Conservation (phyloP, 495 filamentous ascomycete genomes). For the Neurospora sp. region DNA sequence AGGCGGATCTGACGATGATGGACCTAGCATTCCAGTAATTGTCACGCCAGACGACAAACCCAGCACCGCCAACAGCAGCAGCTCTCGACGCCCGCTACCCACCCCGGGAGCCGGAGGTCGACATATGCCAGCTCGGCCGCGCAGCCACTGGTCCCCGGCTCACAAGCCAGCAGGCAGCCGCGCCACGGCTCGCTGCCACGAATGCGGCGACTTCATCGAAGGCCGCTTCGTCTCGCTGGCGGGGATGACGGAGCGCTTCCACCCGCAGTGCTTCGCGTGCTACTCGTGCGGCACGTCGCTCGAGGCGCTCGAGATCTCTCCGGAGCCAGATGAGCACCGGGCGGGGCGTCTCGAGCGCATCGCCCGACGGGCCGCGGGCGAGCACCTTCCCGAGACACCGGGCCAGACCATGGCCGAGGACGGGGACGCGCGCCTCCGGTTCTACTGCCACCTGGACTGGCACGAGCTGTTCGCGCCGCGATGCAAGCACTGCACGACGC, state of each 20-base stretch:
- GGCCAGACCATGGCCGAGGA: too few species aligned
- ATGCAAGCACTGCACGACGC: too few species aligned
- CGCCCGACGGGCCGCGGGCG: too few species aligned
- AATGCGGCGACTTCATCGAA: slow-evolving; percentile 73
- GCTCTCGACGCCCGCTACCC: slow-evolving; percentile 29
- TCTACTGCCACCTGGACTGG: too few species aligned
- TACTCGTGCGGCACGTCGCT: too few species aligned
- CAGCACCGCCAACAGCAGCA: slow-evolving; percentile 4
- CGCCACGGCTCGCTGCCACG: slow-evolving; percentile 69
- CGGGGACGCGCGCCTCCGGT: too few species aligned
- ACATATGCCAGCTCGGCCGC: slow-evolving; percentile 27
- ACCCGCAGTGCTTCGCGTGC: too few species aligned
- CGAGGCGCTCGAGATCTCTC: too few species aligned
- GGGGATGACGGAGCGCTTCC: slow-evolving; percentile 21
- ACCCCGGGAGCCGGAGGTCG: slow-evolving; percentile 24
- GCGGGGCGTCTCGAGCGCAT: too few species aligned
- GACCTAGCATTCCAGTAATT: slow-evolving; percentile 35
- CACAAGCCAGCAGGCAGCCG: slow-evolving; percentile 38
- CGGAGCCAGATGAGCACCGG: too few species aligned
- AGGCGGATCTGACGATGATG: slow-evolving; percentile 11
- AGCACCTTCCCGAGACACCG: too few species aligned
- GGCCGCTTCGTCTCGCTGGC: slow-evolving; percentile 83
- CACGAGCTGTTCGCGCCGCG: too few species aligned
- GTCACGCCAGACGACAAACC: slow-evolving; percentile 29
- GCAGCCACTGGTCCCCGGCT: slow-evolving; percentile 39